Base-by-base conservation (phyloP, 23 red algal genomes). In the Cyanidioschyzon merolae region DNA sequence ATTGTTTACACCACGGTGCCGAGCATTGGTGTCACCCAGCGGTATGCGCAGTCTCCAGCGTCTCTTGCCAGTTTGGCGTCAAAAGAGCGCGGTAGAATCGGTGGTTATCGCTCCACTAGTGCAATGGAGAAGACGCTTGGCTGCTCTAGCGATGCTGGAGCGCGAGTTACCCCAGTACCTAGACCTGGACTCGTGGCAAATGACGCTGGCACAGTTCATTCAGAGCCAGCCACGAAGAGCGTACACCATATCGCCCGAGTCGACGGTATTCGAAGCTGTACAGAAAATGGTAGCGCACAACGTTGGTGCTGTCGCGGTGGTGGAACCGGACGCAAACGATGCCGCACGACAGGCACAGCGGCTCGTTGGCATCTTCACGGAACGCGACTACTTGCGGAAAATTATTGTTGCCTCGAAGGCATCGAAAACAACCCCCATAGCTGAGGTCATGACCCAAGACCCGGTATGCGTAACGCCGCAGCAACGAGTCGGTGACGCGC, bases 261-360 rank as follows among this genome's bases (percentile, higher is more conserved):
- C 26, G 75, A 50, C 25, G 21, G 81, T 84, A 25, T 50, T 59
- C 57, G 81, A 75, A 35, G 81, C 81, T 39, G 68, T 84, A 37
- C 74, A 51, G 16, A 84, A 84, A 31, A 84, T 84, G 81, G 81
- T 84, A 0, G 68, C 58, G 34, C 74, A 75, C 58, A 76, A 84
- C 50, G 58, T 59, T 27, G 81, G 81, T 34, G 74, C 81, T 15
- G 17, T 84, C 67, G 37, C 68, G 30, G 81, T 84, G 2, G 76
- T 84, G 36, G n/a, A 35, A 71, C 7, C 32, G 7, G 63, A 25
- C n/a, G 15, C 50, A 16, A 27, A 7, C 63, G 63, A 71, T 3
- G 68, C 40, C 37, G 68, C 37, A 24, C 57, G 39, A 1, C 34
- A 29, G 35, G 68, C 38, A 30, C 30, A 39, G 40, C 68, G 68